Evolutionary conservation across 768 basidiomycete species (phyloP), one percentile per base, ranked within the genome.

Genomic region (Crepidotus variabilis): DNA sequence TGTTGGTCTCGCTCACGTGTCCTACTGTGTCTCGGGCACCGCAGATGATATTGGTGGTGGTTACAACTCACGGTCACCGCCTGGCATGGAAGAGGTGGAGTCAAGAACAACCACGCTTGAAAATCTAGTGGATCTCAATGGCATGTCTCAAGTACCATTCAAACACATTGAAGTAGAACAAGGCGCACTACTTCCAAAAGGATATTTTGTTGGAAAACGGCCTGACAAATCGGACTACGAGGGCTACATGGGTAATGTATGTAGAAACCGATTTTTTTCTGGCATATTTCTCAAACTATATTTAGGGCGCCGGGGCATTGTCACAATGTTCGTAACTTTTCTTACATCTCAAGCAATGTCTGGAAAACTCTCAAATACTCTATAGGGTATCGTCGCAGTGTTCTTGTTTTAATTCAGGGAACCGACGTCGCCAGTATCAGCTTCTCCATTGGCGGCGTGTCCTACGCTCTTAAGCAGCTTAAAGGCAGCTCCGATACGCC

Each of bases 201-300:
- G 73, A 43, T 62, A 69, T 0, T 76, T 78, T 57, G 67, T 75
- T 23, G 69, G 60, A 20, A 52, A 28, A 6, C 50, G 55, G 9
- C 75, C 75, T 3, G 72, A 77, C 54, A 62, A 72, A 2, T 60
- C 63, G 18, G 67, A 76, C 2, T 77, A 75, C 46, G 74, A 75
- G 50, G 73, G 74, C 21, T 78, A 77, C 58, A 67, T 68, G 62
- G 75, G 72, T n/a, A 76, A 77, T 61, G 78, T 77, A 55, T 45
- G 60, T 57, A 14, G 14, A 36, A 32, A 51, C 33, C 10, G 35
- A n/a, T 1, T 16, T 13, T 51, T 7, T 18, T 39, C 32, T 50
- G 39, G 34, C 16, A 50, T 16, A 10, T 47, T 18, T 47, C 28
- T 46, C 6, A 51, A 60, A 22, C 47, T 22, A 9, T 35, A 6